phyloP scores from a whole-genome alignment of 495 filamentous ascomycete species.

The Daldinia grandis region DNA sequence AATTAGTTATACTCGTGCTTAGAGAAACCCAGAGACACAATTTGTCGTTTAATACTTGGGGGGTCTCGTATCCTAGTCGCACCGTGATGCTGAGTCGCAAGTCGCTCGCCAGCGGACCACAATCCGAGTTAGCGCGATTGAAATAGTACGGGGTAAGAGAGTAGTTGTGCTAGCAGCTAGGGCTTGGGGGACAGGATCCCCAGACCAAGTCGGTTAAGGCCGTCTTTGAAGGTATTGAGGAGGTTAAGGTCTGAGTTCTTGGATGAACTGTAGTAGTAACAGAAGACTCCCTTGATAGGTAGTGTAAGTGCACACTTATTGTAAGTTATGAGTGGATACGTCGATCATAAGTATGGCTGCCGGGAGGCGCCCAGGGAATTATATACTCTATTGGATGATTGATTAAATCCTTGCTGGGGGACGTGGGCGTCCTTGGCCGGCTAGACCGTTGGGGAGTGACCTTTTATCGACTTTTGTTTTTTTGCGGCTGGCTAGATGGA shows the following conservation, averaged over 20 bases:
- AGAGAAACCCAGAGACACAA: neutral
- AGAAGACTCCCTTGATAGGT: constrained; percentile 31
- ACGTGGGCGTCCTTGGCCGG: constrained; percentile 18
- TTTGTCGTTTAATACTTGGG: neutral
- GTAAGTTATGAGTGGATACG: constrained; percentile 43
- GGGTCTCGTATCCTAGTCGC: neutral
- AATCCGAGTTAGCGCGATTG: neutral
- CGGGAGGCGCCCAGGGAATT: constrained; percentile 46
- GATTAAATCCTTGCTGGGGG: constrained; percentile 29
- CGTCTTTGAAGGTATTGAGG: neutral
- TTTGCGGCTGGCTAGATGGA: constrained; percentile 9
- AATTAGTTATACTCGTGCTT: neutral
- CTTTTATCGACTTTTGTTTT: constrained; percentile 25
- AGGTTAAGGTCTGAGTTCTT: neutral
- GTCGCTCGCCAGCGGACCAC: neutral
- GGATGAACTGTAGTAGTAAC: neutral
- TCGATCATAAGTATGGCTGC: constrained; percentile 41
- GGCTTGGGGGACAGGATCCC: constrained; percentile 25
- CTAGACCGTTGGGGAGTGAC: constrained; percentile 9
- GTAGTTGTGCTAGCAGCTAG: neutral
- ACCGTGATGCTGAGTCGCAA: neutral
- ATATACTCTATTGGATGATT: constrained; percentile 42
- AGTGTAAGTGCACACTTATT: constrained; percentile 22
- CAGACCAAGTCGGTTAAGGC: constrained; percentile 17
- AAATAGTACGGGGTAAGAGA: neutral